These are phyloP conservation scores for Boletellus emodensis DNA, from an alignment of 768 basidiomycete species.

Conservation along the genomic window DNA sequence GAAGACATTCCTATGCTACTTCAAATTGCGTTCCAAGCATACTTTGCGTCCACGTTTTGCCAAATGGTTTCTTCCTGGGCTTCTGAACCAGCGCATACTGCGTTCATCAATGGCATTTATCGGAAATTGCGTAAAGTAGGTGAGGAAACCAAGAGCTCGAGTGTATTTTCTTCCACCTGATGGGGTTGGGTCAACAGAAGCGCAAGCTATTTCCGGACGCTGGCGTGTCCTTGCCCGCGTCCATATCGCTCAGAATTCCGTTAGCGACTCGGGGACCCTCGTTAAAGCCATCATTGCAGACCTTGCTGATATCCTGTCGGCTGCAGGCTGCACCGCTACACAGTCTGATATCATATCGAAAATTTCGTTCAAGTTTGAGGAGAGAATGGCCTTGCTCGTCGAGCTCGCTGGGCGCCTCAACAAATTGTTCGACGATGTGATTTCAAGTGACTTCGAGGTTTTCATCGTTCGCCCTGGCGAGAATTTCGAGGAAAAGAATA, in stretches of 20 bases:
- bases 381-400: conserved; percentile 5
- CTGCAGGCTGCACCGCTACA: conserved; percentile 6
- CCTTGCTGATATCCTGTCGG: conserved; percentile 6
- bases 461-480: conserved; percentile 3
- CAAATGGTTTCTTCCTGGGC: conserved; percentile 5
- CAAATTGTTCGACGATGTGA: conserved; percentile 8
- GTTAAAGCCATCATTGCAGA: neutral
- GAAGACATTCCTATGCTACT: conserved; percentile 9
- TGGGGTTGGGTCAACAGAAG: neutral
- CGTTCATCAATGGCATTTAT: conserved; percentile 8
- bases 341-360: neutral
- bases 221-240: conserved; percentile 10
- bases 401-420: conserved; percentile 11
- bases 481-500: conserved; percentile 3
- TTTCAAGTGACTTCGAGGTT: conserved; percentile 13
- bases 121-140: conserved; percentile 6
- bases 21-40: conserved; percentile 8
- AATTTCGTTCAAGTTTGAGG: conserved; percentile 1
- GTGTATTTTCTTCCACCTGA: neutral
- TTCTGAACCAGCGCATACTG: conserved; percentile 1
- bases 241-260: neutral
- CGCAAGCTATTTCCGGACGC: conserved; percentile 11
- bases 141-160: neutral
- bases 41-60: conserved; percentile 2
- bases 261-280: neutral